Base-by-base conservation (phyloP, 1,139 yeast genomes). In the Lodderomyces metapsilosis region DNA sequence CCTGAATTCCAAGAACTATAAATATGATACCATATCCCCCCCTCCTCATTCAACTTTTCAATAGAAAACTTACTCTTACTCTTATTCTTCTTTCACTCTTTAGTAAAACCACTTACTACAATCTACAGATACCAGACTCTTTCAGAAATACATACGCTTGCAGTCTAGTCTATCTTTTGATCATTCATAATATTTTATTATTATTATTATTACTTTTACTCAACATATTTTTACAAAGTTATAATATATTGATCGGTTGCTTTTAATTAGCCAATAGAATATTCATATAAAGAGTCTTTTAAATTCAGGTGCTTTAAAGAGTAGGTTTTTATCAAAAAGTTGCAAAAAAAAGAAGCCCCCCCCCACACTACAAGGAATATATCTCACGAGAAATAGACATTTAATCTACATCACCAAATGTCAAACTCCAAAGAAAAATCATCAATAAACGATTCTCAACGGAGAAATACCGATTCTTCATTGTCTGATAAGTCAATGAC, bases 391-490 rank as follows among this genome's bases (percentile, higher is more conserved):
- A n/a, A n/a, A n/a, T n/a, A 24, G 12, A 22, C 20, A 31, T 31
- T 17, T 16, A 17, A 20, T 20, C 22, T 8, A 5, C 22, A 20
- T 20, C n/a, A n/a, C n/a, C n/a, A n/a, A 20, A 41, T 41, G 43
- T 36, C 42, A 22, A 17, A 24, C 21, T 32, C 40, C 6, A 42
- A 42, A 34, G 38, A 42, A 9, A 28, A 28, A 3, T 43, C 45
- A 38, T 34, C 41, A 16, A 31, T 16, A 11, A 22, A 10, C 23
- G 12, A 37, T 4, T 34, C 39, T 11, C 39, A 40, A 36, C 37
- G 41, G 12, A 28, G 36, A 24, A 43, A 43, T 27, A 40, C 48
- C 3, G 45, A 44, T 31, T 44, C 45, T 15, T 40, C 48, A 18
- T 18, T 38, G 17, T 42, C 45, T 5, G 43, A 42, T 8, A 32